Conservation (phyloP, 169 alveolate species). For the Miamiensis avidus region DNA sequence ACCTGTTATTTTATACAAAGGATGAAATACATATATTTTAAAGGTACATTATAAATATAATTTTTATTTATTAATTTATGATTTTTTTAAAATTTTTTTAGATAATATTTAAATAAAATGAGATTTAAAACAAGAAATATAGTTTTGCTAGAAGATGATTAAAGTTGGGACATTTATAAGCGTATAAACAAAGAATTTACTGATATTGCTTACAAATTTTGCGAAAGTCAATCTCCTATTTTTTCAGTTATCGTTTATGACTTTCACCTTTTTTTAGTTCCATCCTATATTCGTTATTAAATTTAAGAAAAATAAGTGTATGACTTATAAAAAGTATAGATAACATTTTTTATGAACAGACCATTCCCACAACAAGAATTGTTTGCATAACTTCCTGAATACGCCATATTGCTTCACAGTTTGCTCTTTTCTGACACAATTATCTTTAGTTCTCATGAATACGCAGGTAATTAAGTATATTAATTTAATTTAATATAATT, state of each 20-base stretch:
- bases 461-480: neutral
- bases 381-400: constrained; percentile 2
- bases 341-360: constrained; percentile 20
- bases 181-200: constrained; percentile 11
- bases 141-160: constrained; percentile 19
- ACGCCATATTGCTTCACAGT: constrained; percentile 1
- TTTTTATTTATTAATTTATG: too few species aligned
- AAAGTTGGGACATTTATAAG: constrained; percentile 30
- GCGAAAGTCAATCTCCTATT: neutral
- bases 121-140: neutral
- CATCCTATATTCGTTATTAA: neutral
- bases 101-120: constrained; percentile 9
- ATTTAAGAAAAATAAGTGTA: neutral
- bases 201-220: neutral
- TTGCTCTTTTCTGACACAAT: constrained; percentile 6
- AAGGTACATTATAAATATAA: neutral
- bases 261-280: constrained; percentile 15
- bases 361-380: constrained; percentile 1
- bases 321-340: neutral
- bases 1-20: constrained; percentile 1
- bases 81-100: neutral
- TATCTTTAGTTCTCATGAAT: constrained; percentile 9
- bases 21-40: neutral
- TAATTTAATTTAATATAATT: neutral
- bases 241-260: constrained; percentile 3